Conservation (phyloP, 768 basidiomycete genomes). For the Lanmaoa rubissima region DNA sequence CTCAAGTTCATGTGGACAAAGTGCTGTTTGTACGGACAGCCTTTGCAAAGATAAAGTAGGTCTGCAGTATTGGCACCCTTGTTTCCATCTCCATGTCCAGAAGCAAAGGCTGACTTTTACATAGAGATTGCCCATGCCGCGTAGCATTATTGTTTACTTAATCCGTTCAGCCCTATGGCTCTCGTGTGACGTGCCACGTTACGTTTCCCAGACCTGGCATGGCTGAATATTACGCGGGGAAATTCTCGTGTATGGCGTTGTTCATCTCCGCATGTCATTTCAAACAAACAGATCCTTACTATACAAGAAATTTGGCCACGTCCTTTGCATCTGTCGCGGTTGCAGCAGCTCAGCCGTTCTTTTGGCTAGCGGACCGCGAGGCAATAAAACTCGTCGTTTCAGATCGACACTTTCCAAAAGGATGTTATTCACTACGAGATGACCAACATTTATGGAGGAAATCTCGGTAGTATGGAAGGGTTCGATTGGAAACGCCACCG, state of each 20-base stretch:
- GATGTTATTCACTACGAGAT: conserved; percentile 40
- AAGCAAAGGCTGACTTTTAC: not conserved
- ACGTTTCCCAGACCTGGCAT: conserved; percentile 36
- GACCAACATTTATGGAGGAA: conserved; percentile 46
- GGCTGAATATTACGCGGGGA: conserved; percentile 33
- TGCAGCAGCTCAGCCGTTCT: conserved; percentile 29
- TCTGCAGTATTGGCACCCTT: not conserved
- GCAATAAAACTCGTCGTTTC: conserved; percentile 37
- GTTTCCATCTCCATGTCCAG: too few relatives aligned
- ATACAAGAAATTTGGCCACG: conserved; percentile 40
- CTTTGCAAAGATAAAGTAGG: conserved; percentile 20
- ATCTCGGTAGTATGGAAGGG: conserved; percentile 42
- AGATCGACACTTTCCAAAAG: conserved; percentile 40
- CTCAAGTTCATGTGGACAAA: conserved; percentile 10
- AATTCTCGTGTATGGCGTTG: conserved; percentile 36
- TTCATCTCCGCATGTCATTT: too few relatives aligned
- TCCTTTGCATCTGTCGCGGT: conserved; percentile 38
- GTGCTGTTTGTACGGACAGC: conserved; percentile 3
- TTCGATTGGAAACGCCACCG: conserved; percentile 48
- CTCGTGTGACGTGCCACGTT: conserved; percentile 32
- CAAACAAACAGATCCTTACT: conserved; percentile 20
- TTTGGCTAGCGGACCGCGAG: conserved; percentile 46
- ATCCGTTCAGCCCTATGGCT: conserved; percentile 27
- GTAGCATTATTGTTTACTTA: too few relatives aligned
- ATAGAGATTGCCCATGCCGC: not conserved